Evolutionary conservation across 2,329 filamentous ascomycete species (phyloP), one percentile per base, ranked within the genome.

Genomic region (Xylariaceae sp.): DNA sequence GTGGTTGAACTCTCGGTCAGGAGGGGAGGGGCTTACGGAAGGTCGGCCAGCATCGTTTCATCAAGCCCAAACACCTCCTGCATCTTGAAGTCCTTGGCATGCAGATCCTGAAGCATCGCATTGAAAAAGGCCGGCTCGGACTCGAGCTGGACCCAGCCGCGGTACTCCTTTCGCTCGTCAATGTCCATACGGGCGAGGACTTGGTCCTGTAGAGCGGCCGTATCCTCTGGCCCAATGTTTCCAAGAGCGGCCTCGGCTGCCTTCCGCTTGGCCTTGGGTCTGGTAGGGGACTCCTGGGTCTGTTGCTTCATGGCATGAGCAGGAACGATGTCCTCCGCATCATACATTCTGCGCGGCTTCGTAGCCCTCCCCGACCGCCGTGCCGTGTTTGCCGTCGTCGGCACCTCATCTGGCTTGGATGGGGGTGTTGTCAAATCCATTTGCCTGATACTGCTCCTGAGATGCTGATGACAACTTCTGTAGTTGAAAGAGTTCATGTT

Each of bases 61-160:
- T 94, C 86, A 13, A 94, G 66, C 23, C 74, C 72, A 44, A 88
- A 77, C 1, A 95, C 70, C 57, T 97, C 89, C 44, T 85, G 77
- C 1, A 90, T 75, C 48, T 80, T 83, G 43, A 88, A 74, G 36
- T 81, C 76, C 40, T 74, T 67, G 4, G 92, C 83, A 15, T 88
- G 88, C 43, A 92, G 79, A 34, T 88, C 81, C 23, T 75, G 73
- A 3, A 97, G 70, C 59, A 97, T 90, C 27, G 80, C 78, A 53
- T 88, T 92, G 68, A 97, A 96, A 52, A 89, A 81, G 18, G 78
- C 81, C 6, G 89, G 89, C 46, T 96, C 88, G 5, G 88, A 94
- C 62, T 95, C 88, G 34, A 97, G 73, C 56, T 96, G 88, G 41
- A 82, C 75, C 79, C 84, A 90, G 16, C 83, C 83, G 34, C 76